These are phyloP conservation scores for Psilocybe mexicana DNA, from an alignment of 1,284 basidiomycete species.

Conservation along the genomic window DNA sequence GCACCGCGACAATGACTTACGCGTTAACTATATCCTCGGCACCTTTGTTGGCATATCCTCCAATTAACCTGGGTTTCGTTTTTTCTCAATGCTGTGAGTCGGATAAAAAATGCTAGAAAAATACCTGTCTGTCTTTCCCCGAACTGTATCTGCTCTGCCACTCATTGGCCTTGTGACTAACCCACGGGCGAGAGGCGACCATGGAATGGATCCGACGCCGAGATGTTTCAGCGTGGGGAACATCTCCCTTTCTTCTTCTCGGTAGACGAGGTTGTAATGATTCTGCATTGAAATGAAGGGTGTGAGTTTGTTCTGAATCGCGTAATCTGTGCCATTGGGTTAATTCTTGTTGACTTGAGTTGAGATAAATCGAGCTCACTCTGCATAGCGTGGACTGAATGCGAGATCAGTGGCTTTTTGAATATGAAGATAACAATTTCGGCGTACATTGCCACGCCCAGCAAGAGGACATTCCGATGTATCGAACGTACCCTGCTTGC, in stretches of 20 bases:
- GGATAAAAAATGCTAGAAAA: not conserved
- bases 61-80: constrained; percentile 4
- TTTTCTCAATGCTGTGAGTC: not conserved
- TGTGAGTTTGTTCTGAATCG: constrained; percentile 54
- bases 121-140: constrained; percentile 35
- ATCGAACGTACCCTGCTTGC: constrained; percentile 61
- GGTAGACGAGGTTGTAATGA: constrained; percentile 55
- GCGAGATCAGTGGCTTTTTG: not conserved
- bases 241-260: constrained; percentile 74
- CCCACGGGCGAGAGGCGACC: constrained; percentile 54
- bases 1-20: constrained; percentile 17
- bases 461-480: constrained; percentile 65
- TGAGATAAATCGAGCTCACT: constrained; percentile 31
- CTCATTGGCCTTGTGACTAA: constrained; percentile 42
- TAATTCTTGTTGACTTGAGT: too few species aligned
- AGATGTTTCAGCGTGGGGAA: constrained; percentile 53
- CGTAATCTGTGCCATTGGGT: constrained; percentile 35
- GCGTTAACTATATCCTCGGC: constrained; percentile 29
- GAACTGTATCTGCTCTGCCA: constrained; percentile 27
- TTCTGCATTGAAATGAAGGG: constrained; percentile 77
- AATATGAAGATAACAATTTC: not conserved
- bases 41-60: constrained; percentile 22
- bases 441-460: constrained; percentile 48
- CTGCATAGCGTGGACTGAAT: constrained; percentile 48
- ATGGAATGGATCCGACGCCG: constrained; percentile 47